A percentile compares a stretch with the other conserved stretches of the same genome.
Evolutionary conservation across 2,329 filamentous ascomycete genomes (phyloP).

Genomic region (Aspergillus costaricaensis): DNA sequence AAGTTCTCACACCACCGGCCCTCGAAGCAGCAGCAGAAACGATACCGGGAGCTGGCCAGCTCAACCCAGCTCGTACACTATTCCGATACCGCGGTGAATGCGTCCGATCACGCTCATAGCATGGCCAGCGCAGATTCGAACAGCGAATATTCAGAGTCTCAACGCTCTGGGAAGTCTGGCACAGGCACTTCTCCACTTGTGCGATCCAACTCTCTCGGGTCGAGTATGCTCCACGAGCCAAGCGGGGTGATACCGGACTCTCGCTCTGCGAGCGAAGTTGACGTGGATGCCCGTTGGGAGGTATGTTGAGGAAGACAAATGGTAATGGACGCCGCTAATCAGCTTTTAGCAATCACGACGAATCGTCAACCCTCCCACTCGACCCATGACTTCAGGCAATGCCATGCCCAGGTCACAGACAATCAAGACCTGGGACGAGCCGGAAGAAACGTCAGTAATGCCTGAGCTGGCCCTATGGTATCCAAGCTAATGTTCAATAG

Average conservation of each 20-base stretch:
- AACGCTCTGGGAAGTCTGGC: conserved; percentile 39
- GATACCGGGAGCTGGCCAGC: conserved; percentile 80
- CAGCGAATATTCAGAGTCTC: conserved; percentile 40
- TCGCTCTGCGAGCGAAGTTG: conserved; percentile 38
- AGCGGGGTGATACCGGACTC: conserved; percentile 32
- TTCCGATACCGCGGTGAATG: conserved; percentile 31
- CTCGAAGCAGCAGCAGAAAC: conserved; percentile 73
- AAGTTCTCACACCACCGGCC: conserved; percentile 91
- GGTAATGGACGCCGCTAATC: conserved; percentile 17
- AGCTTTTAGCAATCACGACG: conserved; percentile 34
- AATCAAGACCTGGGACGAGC: conserved; percentile 26
- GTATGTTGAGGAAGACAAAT: conserved; percentile 25
- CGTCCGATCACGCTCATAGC: conserved; percentile 35
- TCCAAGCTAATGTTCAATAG: background rate
- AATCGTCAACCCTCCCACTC: conserved; percentile 32
- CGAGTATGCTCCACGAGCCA: conserved; percentile 32
- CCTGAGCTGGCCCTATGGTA: background rate
- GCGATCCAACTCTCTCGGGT: conserved; percentile 38
- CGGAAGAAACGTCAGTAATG: conserved; percentile 36
- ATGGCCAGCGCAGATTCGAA: conserved; percentile 42
- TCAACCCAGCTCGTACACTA: conserved; percentile 66
- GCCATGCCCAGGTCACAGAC: conserved; percentile 26
- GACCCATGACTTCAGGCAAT: conserved; percentile 35
- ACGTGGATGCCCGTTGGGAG: conserved; percentile 43
- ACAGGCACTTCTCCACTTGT: conserved; percentile 39